Evolutionary conservation across 1,139 yeast genomes (phyloP).

Genomic region (Hyphopichia burtonii): DNA sequence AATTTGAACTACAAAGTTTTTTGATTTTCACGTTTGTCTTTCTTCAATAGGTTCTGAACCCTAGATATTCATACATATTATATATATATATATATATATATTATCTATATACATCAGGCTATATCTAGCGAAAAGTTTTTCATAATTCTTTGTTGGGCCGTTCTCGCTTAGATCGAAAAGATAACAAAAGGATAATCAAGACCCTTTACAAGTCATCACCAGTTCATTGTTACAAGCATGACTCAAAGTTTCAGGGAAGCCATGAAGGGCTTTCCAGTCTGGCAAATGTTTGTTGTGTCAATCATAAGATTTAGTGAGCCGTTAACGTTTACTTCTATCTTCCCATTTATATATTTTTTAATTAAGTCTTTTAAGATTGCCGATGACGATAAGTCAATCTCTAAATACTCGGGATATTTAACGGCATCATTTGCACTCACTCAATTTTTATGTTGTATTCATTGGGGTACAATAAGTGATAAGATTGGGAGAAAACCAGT

Average conservation of each 20-base stretch:
- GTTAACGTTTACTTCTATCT: constrained; percentile 59
- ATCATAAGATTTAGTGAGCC: constrained; percentile 59
- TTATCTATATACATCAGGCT: too few species aligned
- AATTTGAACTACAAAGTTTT: too few species aligned
- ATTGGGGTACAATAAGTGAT: constrained; percentile 61
- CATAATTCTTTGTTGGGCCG: too few species aligned
- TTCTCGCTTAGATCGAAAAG: too few species aligned
- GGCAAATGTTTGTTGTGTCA: constrained; percentile 49
- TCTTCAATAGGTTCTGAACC: too few species aligned
- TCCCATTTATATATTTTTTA: constrained; percentile 66
- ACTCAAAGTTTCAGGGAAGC: not conserved
- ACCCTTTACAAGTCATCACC: too few species aligned
- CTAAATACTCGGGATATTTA: constrained; percentile 58
- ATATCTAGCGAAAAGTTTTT: too few species aligned
- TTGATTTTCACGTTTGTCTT: too few species aligned
- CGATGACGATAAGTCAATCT: constrained; percentile 49
- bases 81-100: too few species aligned
- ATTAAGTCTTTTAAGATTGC: constrained; percentile 56
- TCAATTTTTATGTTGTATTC: constrained; percentile 54
- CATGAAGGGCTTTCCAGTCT: constrained; percentile 45
- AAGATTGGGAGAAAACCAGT: constrained; percentile 56
- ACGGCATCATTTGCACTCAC: constrained; percentile 55
- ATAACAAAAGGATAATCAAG: too few species aligned
- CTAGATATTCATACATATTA: too few species aligned
- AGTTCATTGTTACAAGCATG: too few species aligned